Evolutionary conservation across 805 yeast genomes (phyloP).

Genomic region (Starmerella ratchasimensis): DNA sequence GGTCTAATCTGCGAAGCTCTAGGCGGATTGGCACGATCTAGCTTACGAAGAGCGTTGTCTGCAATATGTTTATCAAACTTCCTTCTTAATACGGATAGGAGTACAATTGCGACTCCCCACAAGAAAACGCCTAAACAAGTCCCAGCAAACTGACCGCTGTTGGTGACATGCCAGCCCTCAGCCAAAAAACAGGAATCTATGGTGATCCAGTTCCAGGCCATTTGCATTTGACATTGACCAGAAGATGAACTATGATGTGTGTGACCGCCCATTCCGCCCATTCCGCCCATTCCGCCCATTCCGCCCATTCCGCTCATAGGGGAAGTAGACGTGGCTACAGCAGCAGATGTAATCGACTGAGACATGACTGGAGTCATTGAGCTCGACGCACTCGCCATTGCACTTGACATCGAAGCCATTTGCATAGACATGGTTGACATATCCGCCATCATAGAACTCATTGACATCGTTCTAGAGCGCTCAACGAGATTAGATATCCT

Average conservation of each 20-base stretch:
- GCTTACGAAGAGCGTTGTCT: constrained; percentile 2
- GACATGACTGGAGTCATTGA: constrained; percentile 5
- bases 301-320: constrained; percentile 5
- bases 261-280: constrained; percentile 12
- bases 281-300: constrained; percentile 13
- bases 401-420: constrained; percentile 13
- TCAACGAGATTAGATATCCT: too few species aligned
- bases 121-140: constrained; percentile 56
- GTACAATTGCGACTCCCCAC: constrained; percentile 42
- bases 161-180: constrained; percentile 45
- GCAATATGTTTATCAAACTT: constrained; percentile 29
- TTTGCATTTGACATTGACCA: constrained; percentile 28
- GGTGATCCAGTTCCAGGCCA: constrained; percentile 68
- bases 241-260: too few species aligned
- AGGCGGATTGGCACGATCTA: background rate
- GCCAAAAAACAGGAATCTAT: constrained; percentile 53
- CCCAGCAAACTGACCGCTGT: constrained; percentile 55
- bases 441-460: constrained; percentile 10
- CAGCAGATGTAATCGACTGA: background rate
- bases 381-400: constrained; percentile 7
- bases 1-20: background rate
- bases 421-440: constrained; percentile 17
- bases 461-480: too few species aligned
- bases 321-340: constrained; percentile 6
- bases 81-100: constrained; percentile 41